Conservation (phyloP, 129 eudicot genomes). For the Ambrosia artemisiifolia region DNA sequence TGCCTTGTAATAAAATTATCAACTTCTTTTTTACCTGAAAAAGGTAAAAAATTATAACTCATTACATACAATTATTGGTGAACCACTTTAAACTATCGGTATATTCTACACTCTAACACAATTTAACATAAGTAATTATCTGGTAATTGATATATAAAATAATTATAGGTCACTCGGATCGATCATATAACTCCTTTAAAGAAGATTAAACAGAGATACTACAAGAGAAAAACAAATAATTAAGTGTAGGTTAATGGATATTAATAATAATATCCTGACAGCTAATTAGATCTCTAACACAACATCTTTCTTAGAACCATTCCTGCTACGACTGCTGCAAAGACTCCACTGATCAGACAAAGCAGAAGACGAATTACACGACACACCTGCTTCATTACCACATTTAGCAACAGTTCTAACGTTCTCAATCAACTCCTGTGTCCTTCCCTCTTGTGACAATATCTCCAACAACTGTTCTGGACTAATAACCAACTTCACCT, state of each 20-base stretch:
- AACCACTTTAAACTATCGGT: too few species aligned
- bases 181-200: background rate
- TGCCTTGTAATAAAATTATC: too few species aligned
- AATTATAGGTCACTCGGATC: constrained; percentile 4
- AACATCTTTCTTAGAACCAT: constrained; percentile 40
- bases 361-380: constrained; percentile 31
- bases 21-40: too few species aligned
- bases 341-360: constrained; percentile 47
- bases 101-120: too few species aligned
- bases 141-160: background rate
- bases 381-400: constrained; percentile 23
- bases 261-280: background rate
- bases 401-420: constrained; percentile 42
- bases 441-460: constrained; percentile 32
- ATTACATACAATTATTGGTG: too few species aligned
- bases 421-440: constrained; percentile 44
- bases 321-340: constrained; percentile 36
- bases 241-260: background rate
- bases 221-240: background rate
- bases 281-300: constrained; percentile 35
- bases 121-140: background rate
- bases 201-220: background rate
- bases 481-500: constrained; percentile 38
- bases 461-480: constrained; percentile 42
- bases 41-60: too few species aligned